A percentile compares a stretch with the other conserved stretches of the same genome.
phyloP scores from a whole-genome alignment of 2,329 filamentous ascomycete species.

The Bertia moriformis region DNA sequence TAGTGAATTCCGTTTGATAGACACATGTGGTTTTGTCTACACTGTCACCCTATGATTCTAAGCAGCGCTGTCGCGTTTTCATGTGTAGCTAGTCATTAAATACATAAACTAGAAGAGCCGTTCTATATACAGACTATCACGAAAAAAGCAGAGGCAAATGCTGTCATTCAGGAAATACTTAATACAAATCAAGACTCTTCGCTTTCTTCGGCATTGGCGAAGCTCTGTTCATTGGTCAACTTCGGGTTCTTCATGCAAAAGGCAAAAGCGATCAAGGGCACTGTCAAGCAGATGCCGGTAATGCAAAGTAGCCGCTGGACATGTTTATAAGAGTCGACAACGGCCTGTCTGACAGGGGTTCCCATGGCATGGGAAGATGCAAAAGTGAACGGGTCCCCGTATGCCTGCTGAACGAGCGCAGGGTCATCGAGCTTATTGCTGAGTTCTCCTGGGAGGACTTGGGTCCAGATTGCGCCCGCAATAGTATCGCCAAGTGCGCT shows the following conservation, averaged over 20 bases:
- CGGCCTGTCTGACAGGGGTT: neutral
- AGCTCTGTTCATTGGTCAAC: neutral
- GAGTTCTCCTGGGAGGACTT: neutral
- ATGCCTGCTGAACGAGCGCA: neutral
- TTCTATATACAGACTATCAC: too few relatives aligned
- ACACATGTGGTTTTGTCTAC: too few relatives aligned
- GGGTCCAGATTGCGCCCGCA: neutral
- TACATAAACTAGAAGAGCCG: too few relatives aligned
- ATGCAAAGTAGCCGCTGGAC: neutral
- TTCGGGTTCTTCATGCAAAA: neutral
- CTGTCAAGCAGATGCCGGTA: neutral
- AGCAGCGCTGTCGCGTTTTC: too few relatives aligned
- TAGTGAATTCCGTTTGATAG: too few relatives aligned
- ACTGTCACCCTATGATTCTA: too few relatives aligned
- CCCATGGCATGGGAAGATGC: neutral
- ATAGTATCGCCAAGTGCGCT: neutral
- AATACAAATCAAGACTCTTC: neutral
- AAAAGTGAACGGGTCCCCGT: neutral
- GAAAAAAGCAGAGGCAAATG: too few relatives aligned
- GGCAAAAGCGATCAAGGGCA: neutral
- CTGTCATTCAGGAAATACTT: too few relatives aligned
- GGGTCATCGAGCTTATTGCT: slow-evolving; percentile 8
- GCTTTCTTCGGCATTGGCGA: neutral
- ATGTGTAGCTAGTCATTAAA: too few relatives aligned
- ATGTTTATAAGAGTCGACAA: neutral